These are phyloP conservation scores for Mortierella hygrophila DNA, from an alignment of 192 early-diverging fungal genomes.

Conservation along the genomic window DNA sequence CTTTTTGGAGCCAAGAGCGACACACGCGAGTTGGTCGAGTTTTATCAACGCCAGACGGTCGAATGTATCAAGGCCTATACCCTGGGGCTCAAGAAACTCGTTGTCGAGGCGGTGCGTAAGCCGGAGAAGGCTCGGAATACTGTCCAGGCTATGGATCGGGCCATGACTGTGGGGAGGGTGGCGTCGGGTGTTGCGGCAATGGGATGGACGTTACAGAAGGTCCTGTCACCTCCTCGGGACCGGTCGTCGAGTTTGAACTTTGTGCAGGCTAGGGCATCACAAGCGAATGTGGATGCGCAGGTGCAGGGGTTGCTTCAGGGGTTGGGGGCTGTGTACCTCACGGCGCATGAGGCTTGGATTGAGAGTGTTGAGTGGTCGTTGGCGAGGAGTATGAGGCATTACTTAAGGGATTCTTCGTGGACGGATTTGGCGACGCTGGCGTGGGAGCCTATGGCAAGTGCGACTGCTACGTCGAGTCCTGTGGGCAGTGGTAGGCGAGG, in stretches of 20 bases:
- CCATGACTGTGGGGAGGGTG: slow-evolving; percentile 46
- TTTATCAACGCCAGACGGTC: slow-evolving; percentile 32
- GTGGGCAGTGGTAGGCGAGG: not conserved
- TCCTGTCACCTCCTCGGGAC: slow-evolving; percentile 9
- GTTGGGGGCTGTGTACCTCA: slow-evolving; percentile 53
- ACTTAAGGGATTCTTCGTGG: slow-evolving; percentile 54
- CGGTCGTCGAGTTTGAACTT: slow-evolving; percentile 19
- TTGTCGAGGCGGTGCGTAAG: slow-evolving; percentile 38
- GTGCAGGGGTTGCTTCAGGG: slow-evolving; percentile 37
- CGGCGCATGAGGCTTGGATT: slow-evolving; percentile 62
- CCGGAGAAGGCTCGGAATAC: slow-evolving; percentile 46
- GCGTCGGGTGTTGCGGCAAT: slow-evolving; percentile 26
- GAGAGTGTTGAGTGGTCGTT: slow-evolving; percentile 27
- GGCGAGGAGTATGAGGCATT: slow-evolving; percentile 29
- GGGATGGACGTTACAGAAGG: slow-evolving; percentile 18
- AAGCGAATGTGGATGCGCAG: slow-evolving; percentile 49
- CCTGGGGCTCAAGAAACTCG: slow-evolving; percentile 20
- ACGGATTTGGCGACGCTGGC: slow-evolving; percentile 54
- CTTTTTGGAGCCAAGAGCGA: slow-evolving; percentile 37
- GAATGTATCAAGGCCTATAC: slow-evolving; percentile 41
- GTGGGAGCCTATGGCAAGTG: slow-evolving; percentile 62
- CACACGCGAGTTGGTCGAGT: slow-evolving; percentile 13
- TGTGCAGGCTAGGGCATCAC: slow-evolving; percentile 18
- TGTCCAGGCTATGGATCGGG: slow-evolving; percentile 34
- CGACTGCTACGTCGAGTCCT: not conserved